phyloP scores from a whole-genome alignment of 2,329 filamentous ascomycete species.

The Colletotrichum acutatum region DNA sequence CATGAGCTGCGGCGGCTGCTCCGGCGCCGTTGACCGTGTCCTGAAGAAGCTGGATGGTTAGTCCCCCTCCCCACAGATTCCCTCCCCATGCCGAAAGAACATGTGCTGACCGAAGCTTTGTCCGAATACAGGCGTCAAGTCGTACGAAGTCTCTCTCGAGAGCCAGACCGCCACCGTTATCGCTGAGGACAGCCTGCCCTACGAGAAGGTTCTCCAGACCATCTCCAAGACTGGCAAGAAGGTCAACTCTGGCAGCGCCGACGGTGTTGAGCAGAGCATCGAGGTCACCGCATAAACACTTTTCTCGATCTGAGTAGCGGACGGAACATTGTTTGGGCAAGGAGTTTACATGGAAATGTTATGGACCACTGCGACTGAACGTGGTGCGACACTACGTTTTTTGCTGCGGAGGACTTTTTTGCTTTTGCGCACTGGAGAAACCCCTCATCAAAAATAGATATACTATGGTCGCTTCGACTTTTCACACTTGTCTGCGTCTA shows the following conservation, averaged over 20 bases:
- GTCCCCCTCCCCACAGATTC: conserved; percentile 41
- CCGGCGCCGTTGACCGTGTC: conserved; percentile 90
- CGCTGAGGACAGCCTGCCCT: conserved; percentile 75
- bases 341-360: not conserved
- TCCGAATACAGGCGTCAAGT: conserved; percentile 76
- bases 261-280: conserved; percentile 69
- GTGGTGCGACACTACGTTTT: not conserved
- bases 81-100: not conserved
- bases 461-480: not conserved
- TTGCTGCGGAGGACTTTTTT: not conserved
- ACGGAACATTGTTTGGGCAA: not conserved
- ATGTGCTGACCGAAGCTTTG: not conserved
- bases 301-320: too few relatives aligned
- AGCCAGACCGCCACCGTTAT: conserved; percentile 84
- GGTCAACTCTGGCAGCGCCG: conserved; percentile 80
- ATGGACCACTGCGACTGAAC: too few relatives aligned
- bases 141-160: conserved; percentile 88
- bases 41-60: conserved; percentile 91
- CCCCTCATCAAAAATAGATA: not conserved
- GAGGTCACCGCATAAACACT: conserved; percentile 46
- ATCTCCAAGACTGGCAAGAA: conserved; percentile 97
- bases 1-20: conserved; percentile 98
- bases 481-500: not conserved
- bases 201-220: conserved; percentile 84
- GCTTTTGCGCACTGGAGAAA: not conserved